Evolutionary conservation across 2,329 filamentous ascomycete genomes (phyloP), one percentile per base, ranked within the genome.

Genomic region (Karstenula rhodostoma): DNA sequence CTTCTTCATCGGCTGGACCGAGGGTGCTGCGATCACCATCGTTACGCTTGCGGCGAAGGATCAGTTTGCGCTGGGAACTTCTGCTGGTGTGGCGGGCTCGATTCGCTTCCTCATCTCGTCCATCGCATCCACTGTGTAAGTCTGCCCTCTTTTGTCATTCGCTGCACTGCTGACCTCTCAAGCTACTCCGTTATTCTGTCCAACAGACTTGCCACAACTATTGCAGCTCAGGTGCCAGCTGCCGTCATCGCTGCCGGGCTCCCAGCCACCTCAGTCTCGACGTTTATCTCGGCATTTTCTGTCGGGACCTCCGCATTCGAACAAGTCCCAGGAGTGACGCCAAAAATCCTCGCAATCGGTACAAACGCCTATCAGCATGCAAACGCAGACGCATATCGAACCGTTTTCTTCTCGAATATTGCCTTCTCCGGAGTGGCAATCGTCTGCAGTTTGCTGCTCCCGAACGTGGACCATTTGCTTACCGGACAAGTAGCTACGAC

Each of bases 1-100:
- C 43, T 77, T 77, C 62, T 73, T 75, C 47, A 69, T 78, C 57
- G 77, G 78, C 33, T 79, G 76, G 73, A 67, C 70, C 35, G 77
- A 79, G 61, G 72, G 70, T 17, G 64, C 76, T 19, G 69, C 73
- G 46, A 76, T 80, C 61, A 73, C 73, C 15, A 74, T 77, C 43
- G 72, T 75, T 19, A 78, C 74, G 1, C 67, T 78, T 6, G 68
- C 70, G 1, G 74, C 72, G 17, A 72, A 72, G 48, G 73, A 78
- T 42, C 76, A 79, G 69, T 64, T 58, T 22, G 73, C 77, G 50
- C 68, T 79, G n/a, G 77, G 77, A 9, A 75, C 70, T 19, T 73
- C 74, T 1, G 68, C 70, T 23, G 77, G 77, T 19, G 61, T 78
- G n/a, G 75, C 75, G 3, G 77, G 77, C 7, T 76, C 72, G 19